Conservation (phyloP, 495 filamentous ascomycete genomes). For the Tuber microsphaerosporum region DNA sequence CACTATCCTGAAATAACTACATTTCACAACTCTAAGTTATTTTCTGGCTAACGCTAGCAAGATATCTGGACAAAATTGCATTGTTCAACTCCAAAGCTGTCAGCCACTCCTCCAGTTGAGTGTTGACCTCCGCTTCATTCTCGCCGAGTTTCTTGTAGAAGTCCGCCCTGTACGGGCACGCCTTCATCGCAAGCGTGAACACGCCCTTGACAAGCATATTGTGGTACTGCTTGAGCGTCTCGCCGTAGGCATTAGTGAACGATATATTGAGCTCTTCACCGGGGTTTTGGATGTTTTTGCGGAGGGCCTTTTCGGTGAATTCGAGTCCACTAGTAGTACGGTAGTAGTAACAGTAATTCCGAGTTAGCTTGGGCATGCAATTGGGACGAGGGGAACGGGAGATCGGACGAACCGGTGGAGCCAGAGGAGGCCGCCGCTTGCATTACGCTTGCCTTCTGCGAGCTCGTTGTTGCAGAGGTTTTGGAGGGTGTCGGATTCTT, state of each 20-base stretch:
- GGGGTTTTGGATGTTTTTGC: slow-evolving; percentile 61
- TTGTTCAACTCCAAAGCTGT: slow-evolving; percentile 66
- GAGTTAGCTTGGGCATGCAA: slow-evolving; percentile 12
- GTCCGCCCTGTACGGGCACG: slow-evolving; percentile 80
- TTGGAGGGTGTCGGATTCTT: slow-evolving; percentile 71
- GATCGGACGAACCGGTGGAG: slow-evolving; percentile 62
- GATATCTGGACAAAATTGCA: slow-evolving; percentile 65
- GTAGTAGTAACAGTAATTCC: slow-evolving; percentile 15
- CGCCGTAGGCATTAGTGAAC: slow-evolving; percentile 76
- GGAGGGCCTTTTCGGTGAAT: slow-evolving; percentile 79
- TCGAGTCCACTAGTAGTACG: slow-evolving; percentile 67
- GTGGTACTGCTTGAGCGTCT: slow-evolving; percentile 86
- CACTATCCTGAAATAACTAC: slow-evolving; percentile 13
- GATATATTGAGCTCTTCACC: slow-evolving; percentile 70
- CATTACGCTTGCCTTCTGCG: slow-evolving; percentile 74
- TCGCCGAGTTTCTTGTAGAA: slow-evolving; percentile 81
- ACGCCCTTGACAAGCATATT: slow-evolving; percentile 76
- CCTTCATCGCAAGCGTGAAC: slow-evolving; percentile 85
- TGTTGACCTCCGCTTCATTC: slow-evolving; percentile 55
- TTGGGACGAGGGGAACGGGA: slow-evolving; percentile 7
- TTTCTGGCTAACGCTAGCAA: slow-evolving; percentile 41
- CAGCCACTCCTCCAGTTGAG: slow-evolving; percentile 62
- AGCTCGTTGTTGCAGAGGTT: slow-evolving; percentile 76
- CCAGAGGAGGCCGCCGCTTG: slow-evolving; percentile 86
- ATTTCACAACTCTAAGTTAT: not conserved